Percentiles rank a stretch among this genome's conserved stretches.
Evolutionary conservation across 257 asterid species (phyloP).

Genomic region (Catharanthus roseus): DNA sequence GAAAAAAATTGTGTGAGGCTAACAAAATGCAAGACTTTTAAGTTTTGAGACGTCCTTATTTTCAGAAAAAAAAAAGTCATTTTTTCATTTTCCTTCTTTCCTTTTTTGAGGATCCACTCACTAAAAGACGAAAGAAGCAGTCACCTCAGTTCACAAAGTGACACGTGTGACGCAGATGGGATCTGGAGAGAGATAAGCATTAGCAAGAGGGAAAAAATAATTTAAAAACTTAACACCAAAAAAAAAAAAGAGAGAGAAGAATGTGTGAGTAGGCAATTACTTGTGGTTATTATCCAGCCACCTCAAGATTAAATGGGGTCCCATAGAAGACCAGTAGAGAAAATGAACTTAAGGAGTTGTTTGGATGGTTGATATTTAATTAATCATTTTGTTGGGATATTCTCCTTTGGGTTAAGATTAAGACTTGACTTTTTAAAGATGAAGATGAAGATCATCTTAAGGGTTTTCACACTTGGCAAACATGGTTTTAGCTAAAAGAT

Average conservation of each 20-base stretch:
- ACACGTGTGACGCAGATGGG: slow-evolving; percentile 31
- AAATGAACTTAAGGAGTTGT: slow-evolving; percentile 6
- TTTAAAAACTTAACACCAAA: no score
- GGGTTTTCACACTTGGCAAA: not conserved
- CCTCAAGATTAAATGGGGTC: slow-evolving; percentile 28
- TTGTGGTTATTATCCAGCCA: slow-evolving; percentile 54
- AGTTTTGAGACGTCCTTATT: no score
- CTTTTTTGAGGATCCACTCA: slow-evolving; percentile 7
- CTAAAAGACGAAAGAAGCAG: slow-evolving; percentile 16
- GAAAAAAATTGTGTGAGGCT: no score
- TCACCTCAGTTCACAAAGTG: slow-evolving; percentile 25
- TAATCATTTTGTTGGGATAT: not conserved
- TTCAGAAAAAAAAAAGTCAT: no score
- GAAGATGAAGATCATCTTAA: not conserved
- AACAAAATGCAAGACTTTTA: no score
- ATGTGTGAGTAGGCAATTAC: slow-evolving; percentile 5
- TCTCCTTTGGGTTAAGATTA: not conserved
- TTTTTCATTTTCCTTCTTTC: no score
- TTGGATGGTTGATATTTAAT: not conserved
- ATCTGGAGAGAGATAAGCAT: slow-evolving; percentile 43
- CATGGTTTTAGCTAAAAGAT: not conserved
- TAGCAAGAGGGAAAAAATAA: slow-evolving; percentile 3
- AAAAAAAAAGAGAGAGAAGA: not conserved
- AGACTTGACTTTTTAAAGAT: no score
- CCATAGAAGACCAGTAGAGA: slow-evolving; percentile 21